Base-by-base conservation (phyloP, 2,329 filamentous ascomycete species). In the Trichothecium roseum region DNA sequence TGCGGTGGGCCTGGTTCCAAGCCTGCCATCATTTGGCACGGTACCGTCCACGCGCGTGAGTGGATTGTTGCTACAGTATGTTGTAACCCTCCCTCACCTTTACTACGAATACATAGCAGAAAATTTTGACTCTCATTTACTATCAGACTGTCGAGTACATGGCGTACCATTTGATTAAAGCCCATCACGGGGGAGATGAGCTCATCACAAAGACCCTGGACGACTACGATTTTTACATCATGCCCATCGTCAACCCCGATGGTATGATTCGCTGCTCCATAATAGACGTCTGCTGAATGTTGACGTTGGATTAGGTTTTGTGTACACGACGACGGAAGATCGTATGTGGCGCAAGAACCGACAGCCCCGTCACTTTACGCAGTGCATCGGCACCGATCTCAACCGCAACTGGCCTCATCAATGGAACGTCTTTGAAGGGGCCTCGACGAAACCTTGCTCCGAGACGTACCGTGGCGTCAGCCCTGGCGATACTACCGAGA, bases 171-270 rank as follows among this genome's bases (percentile, higher is more conserved):
- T 55, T 78, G 2, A 50, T 67, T 27, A 59, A 53, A 28, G 50
- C 53, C 1, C 63, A 38, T 31, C 39, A 26, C 8, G 18, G 14
- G 22, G 36, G 35, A 18, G 39, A 41, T 27, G 18, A 29, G 16
- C 24, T 36, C 17, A 22, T 37, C 16, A 34, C 29, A 13, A 18
- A 36, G 18, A 36, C 71, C 34, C 61, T 81, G 16, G 65, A 80
- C 52, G 70, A 64, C 35, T 79, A 76, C 47, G 79, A 83, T 54
- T 78, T 78, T 44, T 81, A 78, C 52, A 66, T 82, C 43, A 65
- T 79, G 40, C 74, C 75, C 3, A 55, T 78, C 15, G 71, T 75
- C 13, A 79, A 80, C 46, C 72, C 73, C 0, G 74, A 78, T 38
- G 72, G 68, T 69, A 48, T 46, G 57, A 15, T 14, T 3, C n/a